A percentile compares a stretch with the other conserved stretches of the same genome.
Evolutionary conservation across 768 basidiomycete species (phyloP).

Genomic region (Leccinum imitatum): DNA sequence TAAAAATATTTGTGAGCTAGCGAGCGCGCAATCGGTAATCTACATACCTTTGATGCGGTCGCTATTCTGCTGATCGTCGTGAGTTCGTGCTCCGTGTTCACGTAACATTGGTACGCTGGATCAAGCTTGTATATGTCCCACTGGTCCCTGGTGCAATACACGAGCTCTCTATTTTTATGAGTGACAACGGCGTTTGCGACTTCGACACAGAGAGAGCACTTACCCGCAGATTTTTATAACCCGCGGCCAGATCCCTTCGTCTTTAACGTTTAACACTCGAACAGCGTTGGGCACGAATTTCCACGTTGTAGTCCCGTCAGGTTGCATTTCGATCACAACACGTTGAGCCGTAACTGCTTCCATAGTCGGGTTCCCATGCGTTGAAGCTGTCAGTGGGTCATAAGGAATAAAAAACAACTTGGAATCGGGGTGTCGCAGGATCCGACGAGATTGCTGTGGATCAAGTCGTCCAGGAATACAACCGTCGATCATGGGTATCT

Average conservation of each 20-base stretch:
- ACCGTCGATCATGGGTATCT: neutral
- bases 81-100: too few species aligned
- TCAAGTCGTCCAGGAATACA: constrained; percentile 1
- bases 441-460: neutral
- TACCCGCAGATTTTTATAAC: neutral
- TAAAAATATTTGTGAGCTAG: too few species aligned
- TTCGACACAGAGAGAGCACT: neutral
- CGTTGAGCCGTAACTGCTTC: neutral
- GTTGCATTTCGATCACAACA: neutral
- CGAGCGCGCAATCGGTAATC: too few species aligned
- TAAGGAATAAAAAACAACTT: neutral
- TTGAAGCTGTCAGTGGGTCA: neutral
- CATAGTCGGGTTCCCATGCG: neutral
- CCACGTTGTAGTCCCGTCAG: neutral
- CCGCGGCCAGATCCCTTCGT: neutral
- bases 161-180: too few species aligned
- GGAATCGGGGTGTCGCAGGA: neutral
- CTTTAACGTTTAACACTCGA: neutral
- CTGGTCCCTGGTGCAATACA: too few species aligned
- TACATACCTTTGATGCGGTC: too few species aligned
- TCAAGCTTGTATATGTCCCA: too few species aligned
- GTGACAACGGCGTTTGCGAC: too few species aligned
- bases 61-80: too few species aligned
- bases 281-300: neutral
- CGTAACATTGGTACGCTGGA: too few species aligned